Base-by-base conservation (phyloP, 257 asterid species). In the Agastache rugosa region DNA sequence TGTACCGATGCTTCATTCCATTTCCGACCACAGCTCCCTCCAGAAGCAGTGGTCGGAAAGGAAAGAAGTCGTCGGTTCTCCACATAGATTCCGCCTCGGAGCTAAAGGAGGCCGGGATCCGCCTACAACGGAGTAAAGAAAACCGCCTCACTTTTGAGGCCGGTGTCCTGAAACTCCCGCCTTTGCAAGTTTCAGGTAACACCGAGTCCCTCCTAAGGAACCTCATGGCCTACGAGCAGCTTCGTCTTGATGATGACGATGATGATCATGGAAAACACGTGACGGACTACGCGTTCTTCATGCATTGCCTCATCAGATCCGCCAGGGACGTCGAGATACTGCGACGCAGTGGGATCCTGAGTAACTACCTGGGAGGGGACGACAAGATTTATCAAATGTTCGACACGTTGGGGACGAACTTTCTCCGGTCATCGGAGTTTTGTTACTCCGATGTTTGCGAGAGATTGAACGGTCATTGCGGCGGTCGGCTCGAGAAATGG, bases 241-340 rank as follows among this genome's bases (percentile, higher is more conserved):
- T 71, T 48, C 39, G 68, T 29, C 22, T 41, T 8, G 20, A 64
- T 1, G 67, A 22, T 16, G 47, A 22, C 11, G 17, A 63, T 1
- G 67, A 20, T 15, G 44, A 29, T 15, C 45, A 60, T 7, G 17
- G 2, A 2, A 64, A 44, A 17, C 58, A 19, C 5, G 74, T 83
- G 19, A 64, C 84, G 0, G 80, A 77, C 19, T 83, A 83, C 29
- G 82, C 62, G 6, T 68, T 47, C 19, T 75, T 83, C 45, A 15
- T 83, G 82, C 80, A 83, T 71, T 67, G 80, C 47, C 73, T 83
- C 4, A 79, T 79, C 6, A 78, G 80, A 29, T 63, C 83, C 23
- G 39, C 78, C 2, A 62, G 5, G 19, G 85, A 82, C 16, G 69
- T 78, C 6, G 81, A 70, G 29, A 67, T 78, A 54, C 77, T 82